These are phyloP conservation scores for Colletotrichum shisoi DNA, from an alignment of 2,329 filamentous ascomycete genomes.

Conservation along the genomic window DNA sequence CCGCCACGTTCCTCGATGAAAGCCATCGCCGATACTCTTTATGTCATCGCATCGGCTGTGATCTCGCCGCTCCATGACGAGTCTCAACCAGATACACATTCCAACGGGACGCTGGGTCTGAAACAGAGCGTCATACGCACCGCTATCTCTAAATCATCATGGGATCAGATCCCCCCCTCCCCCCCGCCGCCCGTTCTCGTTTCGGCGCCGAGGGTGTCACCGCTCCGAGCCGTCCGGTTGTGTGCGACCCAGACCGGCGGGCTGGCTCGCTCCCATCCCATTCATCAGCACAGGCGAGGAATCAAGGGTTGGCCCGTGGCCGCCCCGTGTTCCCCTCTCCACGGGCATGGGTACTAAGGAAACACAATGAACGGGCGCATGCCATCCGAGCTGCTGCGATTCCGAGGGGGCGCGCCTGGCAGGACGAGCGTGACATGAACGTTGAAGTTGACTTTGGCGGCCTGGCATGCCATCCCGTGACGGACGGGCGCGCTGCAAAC, in stretches of 20 bases:
- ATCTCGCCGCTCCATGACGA: neutral
- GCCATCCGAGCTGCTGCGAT: constrained; percentile 15
- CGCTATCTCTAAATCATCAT: neutral
- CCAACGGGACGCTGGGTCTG: neutral
- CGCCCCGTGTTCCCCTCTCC: constrained; percentile 1
- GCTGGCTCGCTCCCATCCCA: neutral
- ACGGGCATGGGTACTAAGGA: neutral
- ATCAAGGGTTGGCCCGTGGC: constrained; percentile 36
- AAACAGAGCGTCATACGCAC: constrained; percentile 7
- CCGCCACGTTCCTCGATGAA: neutral
- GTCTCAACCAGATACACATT: neutral
- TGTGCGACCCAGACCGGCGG: neutral
- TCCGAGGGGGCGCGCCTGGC: constrained; percentile 9
- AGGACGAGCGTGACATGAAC: constrained; percentile 12
- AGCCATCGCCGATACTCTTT: neutral
- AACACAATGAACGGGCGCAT: neutral
- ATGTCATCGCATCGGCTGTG: no score
- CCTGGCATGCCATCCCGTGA: constrained; percentile 11
- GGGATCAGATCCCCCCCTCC: neutral
- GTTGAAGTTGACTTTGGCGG: constrained; percentile 4
- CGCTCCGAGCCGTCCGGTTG: constrained; percentile 5
- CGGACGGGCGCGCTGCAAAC: neutral
- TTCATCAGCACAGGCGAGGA: neutral
- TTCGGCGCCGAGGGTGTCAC: constrained; percentile 1
- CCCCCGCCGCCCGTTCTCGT: constrained; percentile 1